phyloP scores from a whole-genome alignment of 371 early-diverging fungal species.

The Funneliformis caledonium region DNA sequence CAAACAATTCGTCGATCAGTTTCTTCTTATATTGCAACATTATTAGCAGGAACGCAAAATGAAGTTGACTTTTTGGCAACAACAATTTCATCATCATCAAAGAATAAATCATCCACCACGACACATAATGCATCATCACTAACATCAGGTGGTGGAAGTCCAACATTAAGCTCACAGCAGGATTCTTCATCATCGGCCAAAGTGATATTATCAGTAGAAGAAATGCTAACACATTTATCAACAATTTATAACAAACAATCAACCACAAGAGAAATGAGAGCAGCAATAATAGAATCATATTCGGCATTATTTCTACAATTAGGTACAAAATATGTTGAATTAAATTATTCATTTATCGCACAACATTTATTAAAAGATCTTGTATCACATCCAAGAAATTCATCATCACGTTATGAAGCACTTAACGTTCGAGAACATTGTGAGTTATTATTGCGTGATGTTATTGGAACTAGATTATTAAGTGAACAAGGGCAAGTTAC shows the following conservation, averaged over 20 bases:
- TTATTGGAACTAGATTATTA: slow-evolving; percentile 71
- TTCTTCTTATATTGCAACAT: slow-evolving; percentile 65
- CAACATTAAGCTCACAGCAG: slow-evolving; percentile 36
- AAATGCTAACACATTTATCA: slow-evolving; percentile 71
- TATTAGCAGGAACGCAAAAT: slow-evolving; percentile 45
- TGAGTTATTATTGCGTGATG: slow-evolving; percentile 74
- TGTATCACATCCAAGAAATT: slow-evolving; percentile 50
- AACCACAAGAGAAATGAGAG: slow-evolving; percentile 72
- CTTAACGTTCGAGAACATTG: slow-evolving; percentile 69
- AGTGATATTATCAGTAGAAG: slow-evolving; percentile 65
- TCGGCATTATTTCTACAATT: slow-evolving; percentile 72
- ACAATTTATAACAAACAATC: slow-evolving; percentile 61
- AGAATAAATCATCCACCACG: slow-evolving; percentile 52
- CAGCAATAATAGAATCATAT: slow-evolving; percentile 84
- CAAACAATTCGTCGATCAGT: slow-evolving; percentile 69
- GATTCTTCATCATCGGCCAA: slow-evolving; percentile 43
- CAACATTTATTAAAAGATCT: slow-evolving; percentile 72
- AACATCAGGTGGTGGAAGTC: slow-evolving; percentile 42
- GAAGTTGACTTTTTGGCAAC: slow-evolving; percentile 41
- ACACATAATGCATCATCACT: slow-evolving; percentile 45
- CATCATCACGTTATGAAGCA: slow-evolving; percentile 58
- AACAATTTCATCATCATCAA: slow-evolving; percentile 46
- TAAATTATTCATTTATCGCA: slow-evolving; percentile 71
- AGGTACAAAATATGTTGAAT: slow-evolving; percentile 75
- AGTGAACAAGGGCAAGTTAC: slow-evolving; percentile 82